Evolutionary conservation across 2,329 filamentous ascomycete genomes (phyloP).

Genomic region (Ophiognomonia clavigignenti-juglandacearum): DNA sequence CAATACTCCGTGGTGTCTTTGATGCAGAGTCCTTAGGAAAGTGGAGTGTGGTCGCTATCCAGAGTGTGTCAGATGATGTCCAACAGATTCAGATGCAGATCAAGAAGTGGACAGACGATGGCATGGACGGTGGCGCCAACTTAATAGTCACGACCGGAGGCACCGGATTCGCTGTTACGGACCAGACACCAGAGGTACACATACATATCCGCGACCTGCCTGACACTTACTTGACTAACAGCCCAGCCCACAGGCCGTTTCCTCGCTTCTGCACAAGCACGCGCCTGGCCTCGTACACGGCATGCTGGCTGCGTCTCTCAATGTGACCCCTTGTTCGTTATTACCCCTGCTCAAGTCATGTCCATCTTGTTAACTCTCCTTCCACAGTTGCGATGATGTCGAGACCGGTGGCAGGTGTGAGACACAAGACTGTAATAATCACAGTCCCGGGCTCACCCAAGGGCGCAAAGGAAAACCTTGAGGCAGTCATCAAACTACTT

Average conservation of each 20-base stretch:
- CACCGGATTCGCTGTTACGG: slow-evolving; percentile 82
- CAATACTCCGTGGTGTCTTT: slow-evolving; percentile 65
- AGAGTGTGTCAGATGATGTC: slow-evolving; percentile 76
- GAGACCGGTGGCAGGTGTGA: slow-evolving; percentile 81
- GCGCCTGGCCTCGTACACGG: slow-evolving; percentile 90
- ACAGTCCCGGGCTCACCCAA: slow-evolving; percentile 94
- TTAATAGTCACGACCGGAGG: slow-evolving; percentile 86
- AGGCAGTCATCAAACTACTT: slow-evolving; percentile 81
- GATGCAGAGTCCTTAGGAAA: slow-evolving; percentile 57
- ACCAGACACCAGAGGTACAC: slow-evolving; percentile 75
- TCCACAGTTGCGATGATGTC: slow-evolving; percentile 88
- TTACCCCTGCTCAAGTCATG: neutral
- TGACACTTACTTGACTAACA: neutral
- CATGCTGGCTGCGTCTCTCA: slow-evolving; percentile 81
- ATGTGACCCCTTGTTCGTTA: slow-evolving; percentile 80
- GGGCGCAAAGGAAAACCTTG: slow-evolving; percentile 88
- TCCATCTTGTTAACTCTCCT: slow-evolving; percentile 18
- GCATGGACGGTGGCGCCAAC: slow-evolving; percentile 56
- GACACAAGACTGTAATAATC: slow-evolving; percentile 75
- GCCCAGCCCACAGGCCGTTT: slow-evolving; percentile 63
- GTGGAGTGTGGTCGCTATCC: slow-evolving; percentile 66
- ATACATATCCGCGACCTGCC: neutral
- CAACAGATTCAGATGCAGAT: slow-evolving; percentile 71
- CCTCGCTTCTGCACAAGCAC: slow-evolving; percentile 73
- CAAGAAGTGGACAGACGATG: slow-evolving; percentile 63